Percentiles rank a stretch among this genome's conserved stretches.
These are phyloP conservation scores for Lyophyllum semitale DNA, from an alignment of 768 basidiomycete species.

Conservation along the genomic window DNA sequence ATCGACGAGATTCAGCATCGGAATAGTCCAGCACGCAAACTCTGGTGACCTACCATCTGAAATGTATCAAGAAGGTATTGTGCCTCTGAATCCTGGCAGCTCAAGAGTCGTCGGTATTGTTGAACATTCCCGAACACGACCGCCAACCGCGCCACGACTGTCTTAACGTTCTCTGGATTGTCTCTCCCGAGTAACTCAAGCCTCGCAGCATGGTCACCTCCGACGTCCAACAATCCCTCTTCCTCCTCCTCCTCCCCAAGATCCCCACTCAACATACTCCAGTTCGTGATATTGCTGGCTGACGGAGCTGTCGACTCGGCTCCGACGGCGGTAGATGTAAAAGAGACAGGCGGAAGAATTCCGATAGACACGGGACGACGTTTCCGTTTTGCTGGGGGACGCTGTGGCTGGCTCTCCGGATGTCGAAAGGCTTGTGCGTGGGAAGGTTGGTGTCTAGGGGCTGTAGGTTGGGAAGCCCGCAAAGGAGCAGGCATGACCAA, in stretches of 20 bases:
- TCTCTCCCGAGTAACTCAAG: too few species aligned
- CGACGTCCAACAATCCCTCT: too few species aligned
- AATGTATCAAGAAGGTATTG: constrained; percentile 11
- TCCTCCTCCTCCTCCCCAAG: too few species aligned
- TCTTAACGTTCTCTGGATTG: neutral
- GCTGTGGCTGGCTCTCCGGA: constrained; percentile 9
- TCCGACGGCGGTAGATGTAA: constrained; percentile 65
- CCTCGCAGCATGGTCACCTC: too few species aligned
- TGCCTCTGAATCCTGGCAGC: neutral
- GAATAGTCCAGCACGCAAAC: neutral
- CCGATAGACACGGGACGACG: constrained; percentile 64
- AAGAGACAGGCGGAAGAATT: constrained; percentile 69
- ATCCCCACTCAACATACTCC: too few species aligned
- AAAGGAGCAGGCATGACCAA: constrained; percentile 78
- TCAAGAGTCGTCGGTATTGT: constrained; percentile 5
- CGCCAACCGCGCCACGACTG: neutral
- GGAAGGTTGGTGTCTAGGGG: constrained; percentile 12
- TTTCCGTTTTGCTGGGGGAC: constrained; percentile 46
- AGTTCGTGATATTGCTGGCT: too few species aligned
- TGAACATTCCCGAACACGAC: constrained; percentile 1
- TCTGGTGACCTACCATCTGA: constrained; percentile 4
- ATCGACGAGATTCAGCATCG: neutral
- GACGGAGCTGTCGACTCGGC: constrained; percentile 29
- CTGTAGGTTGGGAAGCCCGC: constrained; percentile 31
- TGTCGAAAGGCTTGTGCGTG: constrained; percentile 11